Evolutionary conservation across 768 basidiomycete species (phyloP).

Genomic region (Dentipellis sp.): DNA sequence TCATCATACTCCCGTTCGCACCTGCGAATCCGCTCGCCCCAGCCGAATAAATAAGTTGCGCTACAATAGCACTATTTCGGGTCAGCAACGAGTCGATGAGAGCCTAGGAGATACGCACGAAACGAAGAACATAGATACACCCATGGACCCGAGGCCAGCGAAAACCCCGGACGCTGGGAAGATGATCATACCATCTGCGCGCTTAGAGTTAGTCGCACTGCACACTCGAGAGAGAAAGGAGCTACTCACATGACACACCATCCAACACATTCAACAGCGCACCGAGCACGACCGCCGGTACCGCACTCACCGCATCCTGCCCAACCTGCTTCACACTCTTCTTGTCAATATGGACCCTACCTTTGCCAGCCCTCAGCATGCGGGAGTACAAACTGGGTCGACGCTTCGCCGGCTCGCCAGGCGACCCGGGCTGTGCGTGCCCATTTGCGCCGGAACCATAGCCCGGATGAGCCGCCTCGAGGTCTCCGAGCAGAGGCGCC

Average conservation of each 20-base stretch:
- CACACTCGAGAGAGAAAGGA: not conserved
- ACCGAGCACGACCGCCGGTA: slow-evolving; percentile 54
- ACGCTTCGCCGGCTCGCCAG: too few species aligned
- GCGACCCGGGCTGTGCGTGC: not conserved
- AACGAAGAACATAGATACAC: slow-evolving; percentile 94
- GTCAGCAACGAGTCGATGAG: not conserved
- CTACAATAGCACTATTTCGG: slow-evolving; percentile 48
- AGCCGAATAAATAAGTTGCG: slow-evolving; percentile 77
- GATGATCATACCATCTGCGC: slow-evolving; percentile 85
- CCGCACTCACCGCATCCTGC: too few species aligned
- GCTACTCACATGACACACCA: slow-evolving; percentile 75
- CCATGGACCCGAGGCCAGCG: slow-evolving; percentile 70
- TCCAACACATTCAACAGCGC: slow-evolving; percentile 85
- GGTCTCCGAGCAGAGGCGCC: slow-evolving; percentile 16
- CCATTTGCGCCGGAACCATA: slow-evolving; percentile 9
- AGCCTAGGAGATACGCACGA: slow-evolving; percentile 35
- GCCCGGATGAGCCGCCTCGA: slow-evolving; percentile 15
- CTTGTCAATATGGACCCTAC: too few species aligned
- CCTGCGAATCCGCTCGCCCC: slow-evolving; percentile 88
- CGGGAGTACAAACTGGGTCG: too few species aligned
- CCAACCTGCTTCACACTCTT: too few species aligned
- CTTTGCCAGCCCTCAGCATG: too few species aligned
- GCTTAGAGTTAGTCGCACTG: not conserved
- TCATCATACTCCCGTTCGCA: slow-evolving; percentile 96
- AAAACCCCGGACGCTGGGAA: slow-evolving; percentile 85